These are phyloP conservation scores for Reticulascus tulasneorum DNA, from an alignment of 2,329 filamentous ascomycete genomes.

Conservation along the genomic window DNA sequence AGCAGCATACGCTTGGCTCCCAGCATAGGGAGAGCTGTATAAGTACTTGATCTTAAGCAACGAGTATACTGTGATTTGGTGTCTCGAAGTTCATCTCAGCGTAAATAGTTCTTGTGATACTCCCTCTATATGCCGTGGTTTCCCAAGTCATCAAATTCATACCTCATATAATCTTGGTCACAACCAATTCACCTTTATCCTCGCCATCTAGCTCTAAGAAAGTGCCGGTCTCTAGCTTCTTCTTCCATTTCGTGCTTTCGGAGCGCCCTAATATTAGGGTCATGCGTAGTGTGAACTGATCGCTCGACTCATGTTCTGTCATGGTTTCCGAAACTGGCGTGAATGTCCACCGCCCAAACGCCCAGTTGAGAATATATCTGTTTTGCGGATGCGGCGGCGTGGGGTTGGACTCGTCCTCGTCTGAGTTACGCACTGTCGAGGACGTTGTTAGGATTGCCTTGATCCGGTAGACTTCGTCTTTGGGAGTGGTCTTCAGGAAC, in stretches of 20 bases:
- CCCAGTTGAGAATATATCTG: constrained; percentile 95
- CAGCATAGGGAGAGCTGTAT: too few relatives aligned
- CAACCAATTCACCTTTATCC: constrained; percentile 43
- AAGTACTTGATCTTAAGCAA: not conserved
- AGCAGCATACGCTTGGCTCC: too few relatives aligned
- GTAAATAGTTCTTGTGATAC: too few relatives aligned
- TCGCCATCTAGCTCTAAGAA: constrained; percentile 46
- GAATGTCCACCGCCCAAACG: constrained; percentile 93
- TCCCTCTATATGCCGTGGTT: too few relatives aligned
- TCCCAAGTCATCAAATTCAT: constrained; percentile 5
- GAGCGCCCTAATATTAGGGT: constrained; percentile 71
- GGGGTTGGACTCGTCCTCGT: constrained; percentile 36
- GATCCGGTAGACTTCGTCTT: constrained; percentile 94
- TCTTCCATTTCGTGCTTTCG: constrained; percentile 74
- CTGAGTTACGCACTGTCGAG: constrained; percentile 44
- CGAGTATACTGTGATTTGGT: not conserved
- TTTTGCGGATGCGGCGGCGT: constrained; percentile 22
- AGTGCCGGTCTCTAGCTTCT: constrained; percentile 59
- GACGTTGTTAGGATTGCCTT: constrained; percentile 63
- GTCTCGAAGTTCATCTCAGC: too few relatives aligned
- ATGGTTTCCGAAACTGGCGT: constrained; percentile 49
- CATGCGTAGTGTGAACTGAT: constrained; percentile 60
- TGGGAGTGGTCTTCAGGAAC: constrained; percentile 70
- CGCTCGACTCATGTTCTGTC: constrained; percentile 51
- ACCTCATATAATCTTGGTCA: constrained; percentile 46